Percentiles rank a stretch among this genome's conserved stretches.
These are phyloP conservation scores for Boletus huronensis DNA, from an alignment of 768 basidiomycete species.

Conservation along the genomic window DNA sequence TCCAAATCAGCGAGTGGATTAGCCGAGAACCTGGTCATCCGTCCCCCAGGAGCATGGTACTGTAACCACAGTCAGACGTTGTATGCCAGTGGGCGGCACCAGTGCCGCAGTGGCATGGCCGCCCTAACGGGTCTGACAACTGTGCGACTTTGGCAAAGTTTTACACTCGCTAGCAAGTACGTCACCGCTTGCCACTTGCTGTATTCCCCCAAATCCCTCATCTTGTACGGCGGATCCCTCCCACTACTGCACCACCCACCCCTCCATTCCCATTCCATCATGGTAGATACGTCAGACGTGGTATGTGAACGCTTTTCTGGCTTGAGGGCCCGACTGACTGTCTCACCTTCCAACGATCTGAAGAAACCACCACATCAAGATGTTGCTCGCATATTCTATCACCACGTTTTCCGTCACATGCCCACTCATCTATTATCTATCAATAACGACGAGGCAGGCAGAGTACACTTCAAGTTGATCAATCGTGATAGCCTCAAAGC, in stretches of 20 bases:
- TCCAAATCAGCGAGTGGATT: too few species aligned
- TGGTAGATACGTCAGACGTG: neutral
- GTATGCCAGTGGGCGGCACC: too few species aligned
- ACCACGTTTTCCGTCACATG: neutral
- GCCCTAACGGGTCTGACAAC: too few species aligned
- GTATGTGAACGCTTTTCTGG: neutral
- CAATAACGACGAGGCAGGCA: neutral
- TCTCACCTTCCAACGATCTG: neutral
- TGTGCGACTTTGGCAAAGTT: too few species aligned
- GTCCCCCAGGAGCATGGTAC: too few species aligned
- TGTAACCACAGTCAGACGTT: too few species aligned
- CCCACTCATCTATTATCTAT: neutral
- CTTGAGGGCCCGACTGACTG: neutral
- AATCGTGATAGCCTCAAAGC: neutral
- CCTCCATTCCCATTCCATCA: neutral
- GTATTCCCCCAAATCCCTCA: too few species aligned
- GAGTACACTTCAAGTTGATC: neutral
- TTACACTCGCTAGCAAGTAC: too few species aligned
- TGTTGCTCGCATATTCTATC: neutral
- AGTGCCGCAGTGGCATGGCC: too few species aligned
- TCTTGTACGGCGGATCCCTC: neutral
- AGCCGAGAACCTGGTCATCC: too few species aligned
- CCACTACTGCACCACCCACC: neutral
- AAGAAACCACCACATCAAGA: neutral
- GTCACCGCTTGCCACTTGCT: too few species aligned